Evolutionary conservation across 2,329 filamentous ascomycete genomes (phyloP).

Genomic region (Trichoderma brevicompactum): DNA sequence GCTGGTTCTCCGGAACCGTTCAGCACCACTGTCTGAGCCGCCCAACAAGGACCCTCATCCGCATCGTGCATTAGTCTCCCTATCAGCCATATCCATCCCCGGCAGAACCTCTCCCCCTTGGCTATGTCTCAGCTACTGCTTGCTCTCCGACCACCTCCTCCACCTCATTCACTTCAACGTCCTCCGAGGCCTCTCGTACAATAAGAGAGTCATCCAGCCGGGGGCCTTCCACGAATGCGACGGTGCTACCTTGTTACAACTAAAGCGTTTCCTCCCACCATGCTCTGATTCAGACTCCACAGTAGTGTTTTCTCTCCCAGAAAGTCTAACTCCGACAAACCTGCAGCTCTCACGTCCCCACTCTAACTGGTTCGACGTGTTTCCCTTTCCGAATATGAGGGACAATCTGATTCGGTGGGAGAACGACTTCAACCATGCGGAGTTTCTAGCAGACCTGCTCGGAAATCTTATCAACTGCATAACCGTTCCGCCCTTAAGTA

Average conservation of each 20-base stretch:
- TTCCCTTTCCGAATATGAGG: constrained; percentile 45
- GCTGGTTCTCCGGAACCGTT: neutral
- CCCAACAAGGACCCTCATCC: neutral
- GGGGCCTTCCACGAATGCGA: neutral
- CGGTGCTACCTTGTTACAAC: neutral
- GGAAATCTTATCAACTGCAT: constrained; percentile 28
- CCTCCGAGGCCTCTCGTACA: constrained; percentile 21
- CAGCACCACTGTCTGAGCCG: neutral
- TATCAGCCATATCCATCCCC: neutral
- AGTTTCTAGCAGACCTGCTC: constrained; percentile 30
- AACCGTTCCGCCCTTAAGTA: neutral
- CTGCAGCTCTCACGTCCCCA: constrained; percentile 47
- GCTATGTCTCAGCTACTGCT: constrained; percentile 4
- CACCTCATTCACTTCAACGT: constrained; percentile 27
- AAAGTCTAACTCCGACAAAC: constrained; percentile 42
- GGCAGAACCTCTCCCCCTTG: neutral
- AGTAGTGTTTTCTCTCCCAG: neutral
- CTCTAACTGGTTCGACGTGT: constrained; percentile 48
- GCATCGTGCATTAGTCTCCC: constrained; percentile 12
- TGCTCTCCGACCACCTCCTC: constrained; percentile 20
- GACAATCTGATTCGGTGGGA: constrained; percentile 46
- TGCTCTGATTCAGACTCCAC: neutral
- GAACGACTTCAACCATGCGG: constrained; percentile 47
- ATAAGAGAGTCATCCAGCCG: constrained; percentile 5
- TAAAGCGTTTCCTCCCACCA: neutral